Conservation (phyloP, 176 grass and related monocot genomes). For the Musa schizocarpa region DNA sequence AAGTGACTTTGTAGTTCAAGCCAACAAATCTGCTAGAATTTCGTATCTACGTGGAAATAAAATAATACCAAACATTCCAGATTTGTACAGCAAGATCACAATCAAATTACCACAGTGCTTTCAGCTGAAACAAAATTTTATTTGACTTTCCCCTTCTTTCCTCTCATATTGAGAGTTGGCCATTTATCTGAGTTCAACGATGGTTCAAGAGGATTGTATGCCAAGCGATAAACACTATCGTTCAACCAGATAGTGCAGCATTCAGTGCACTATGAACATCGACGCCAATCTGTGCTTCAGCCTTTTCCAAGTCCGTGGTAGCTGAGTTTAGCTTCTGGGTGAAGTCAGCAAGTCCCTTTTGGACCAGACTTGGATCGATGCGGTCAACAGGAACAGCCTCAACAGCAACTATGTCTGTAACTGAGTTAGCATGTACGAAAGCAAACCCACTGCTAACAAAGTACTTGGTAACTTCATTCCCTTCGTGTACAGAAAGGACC, state of each 20-base stretch:
- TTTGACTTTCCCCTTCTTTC: background rate
- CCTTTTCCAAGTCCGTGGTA: constrained; percentile 80
- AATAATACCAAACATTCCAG: background rate
- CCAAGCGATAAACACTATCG: too few species aligned
- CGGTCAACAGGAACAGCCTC: constrained; percentile 73
- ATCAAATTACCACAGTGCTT: background rate
- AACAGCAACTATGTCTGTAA: constrained; percentile 87
- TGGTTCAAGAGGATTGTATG: background rate
- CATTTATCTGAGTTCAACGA: background rate
- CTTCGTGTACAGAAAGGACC: constrained; percentile 85
- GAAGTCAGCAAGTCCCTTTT: constrained; percentile 80
- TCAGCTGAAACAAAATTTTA: background rate
- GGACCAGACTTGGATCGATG: constrained; percentile 66
- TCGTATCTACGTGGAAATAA: background rate
- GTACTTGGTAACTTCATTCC: constrained; percentile 77
- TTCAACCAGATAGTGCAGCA: constrained; percentile 53
- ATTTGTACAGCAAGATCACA: background rate
- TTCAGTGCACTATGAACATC: constrained; percentile 65
- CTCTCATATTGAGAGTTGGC: background rate
- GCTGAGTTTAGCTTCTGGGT: constrained; percentile 83
- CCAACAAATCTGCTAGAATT: background rate
- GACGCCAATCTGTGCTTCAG: constrained; percentile 73
- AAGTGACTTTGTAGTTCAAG: background rate
- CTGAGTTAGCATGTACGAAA: constrained; percentile 91
- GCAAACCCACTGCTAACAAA: constrained; percentile 98